Percentiles rank a stretch among this genome's conserved stretches.
Evolutionary conservation across 2,329 filamentous ascomycete genomes (phyloP).

Genomic region (Hirsutella thompsonii): DNA sequence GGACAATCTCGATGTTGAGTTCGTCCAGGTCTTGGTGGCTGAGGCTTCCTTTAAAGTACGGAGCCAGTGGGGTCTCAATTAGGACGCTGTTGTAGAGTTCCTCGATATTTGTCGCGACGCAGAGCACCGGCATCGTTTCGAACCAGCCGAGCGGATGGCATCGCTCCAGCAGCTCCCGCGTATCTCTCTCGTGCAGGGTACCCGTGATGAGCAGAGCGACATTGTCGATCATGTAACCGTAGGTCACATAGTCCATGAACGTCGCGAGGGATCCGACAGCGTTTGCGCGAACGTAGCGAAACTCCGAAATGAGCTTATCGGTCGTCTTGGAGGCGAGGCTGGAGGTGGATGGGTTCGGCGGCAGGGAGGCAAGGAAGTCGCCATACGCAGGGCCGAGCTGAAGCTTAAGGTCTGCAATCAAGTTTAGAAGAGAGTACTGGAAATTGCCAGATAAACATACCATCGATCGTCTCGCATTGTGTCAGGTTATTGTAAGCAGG

Average conservation of each 20-base stretch:
- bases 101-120: constrained; percentile 95
- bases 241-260: constrained; percentile 97
- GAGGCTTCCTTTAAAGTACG: constrained; percentile 94
- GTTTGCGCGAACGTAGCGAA: constrained; percentile 90
- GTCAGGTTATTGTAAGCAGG: constrained; percentile 91
- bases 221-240: constrained; percentile 99
- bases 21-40: constrained; percentile 96
- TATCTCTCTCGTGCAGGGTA: constrained; percentile 94
- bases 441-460: constrained; percentile 27
- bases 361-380: constrained; percentile 86
- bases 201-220: constrained; percentile 95
- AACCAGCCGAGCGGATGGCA: constrained; percentile 98
- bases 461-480: constrained; percentile 96
- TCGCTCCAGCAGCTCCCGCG: constrained; percentile 82
- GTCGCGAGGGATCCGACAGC: constrained; percentile 80
- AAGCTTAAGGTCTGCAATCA: constrained; percentile 72
- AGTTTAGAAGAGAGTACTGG: neutral
- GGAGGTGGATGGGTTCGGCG: constrained; percentile 93
- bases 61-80: constrained; percentile 88
- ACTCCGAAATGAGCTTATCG: constrained; percentile 95
- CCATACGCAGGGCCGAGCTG: constrained; percentile 95
- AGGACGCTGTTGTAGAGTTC: constrained; percentile 97
- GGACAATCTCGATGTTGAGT: constrained; percentile 97
- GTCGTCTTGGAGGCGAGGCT: constrained; percentile 89
- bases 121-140: constrained; percentile 96